Evolutionary conservation across 139 green algal species (phyloP).

Genomic region (Edaphochlamys debaryana): DNA sequence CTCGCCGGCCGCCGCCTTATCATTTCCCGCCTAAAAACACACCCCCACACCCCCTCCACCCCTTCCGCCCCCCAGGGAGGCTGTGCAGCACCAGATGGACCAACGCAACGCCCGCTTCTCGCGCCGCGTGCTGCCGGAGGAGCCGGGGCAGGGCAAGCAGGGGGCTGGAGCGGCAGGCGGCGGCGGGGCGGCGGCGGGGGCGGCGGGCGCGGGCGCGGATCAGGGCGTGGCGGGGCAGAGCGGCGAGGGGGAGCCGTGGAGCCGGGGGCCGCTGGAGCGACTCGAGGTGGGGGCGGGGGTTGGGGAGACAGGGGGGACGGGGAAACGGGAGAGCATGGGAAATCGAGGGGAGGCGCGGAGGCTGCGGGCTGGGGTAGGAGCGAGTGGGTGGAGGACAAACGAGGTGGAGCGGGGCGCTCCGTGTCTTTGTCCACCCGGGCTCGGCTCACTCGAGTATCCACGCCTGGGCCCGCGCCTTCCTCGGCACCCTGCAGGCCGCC

Average conservation of each 20-base stretch:
- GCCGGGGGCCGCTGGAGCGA: constrained; percentile 44
- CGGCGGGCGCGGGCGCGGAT: background rate
- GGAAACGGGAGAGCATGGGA: no score
- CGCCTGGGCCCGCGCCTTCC: no score
- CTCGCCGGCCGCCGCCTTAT: no score
- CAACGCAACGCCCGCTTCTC: constrained; percentile 21
- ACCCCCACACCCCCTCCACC: no score
- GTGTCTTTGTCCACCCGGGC: no score
- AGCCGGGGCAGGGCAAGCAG: constrained; percentile 7
- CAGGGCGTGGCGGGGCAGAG: background rate
- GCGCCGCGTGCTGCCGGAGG: constrained; percentile 9
- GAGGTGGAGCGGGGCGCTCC: no score
- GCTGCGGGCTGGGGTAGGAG: background rate
- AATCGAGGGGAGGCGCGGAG: no score
- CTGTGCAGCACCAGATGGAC: constrained; percentile 22
- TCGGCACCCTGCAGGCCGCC: constrained; percentile 58
- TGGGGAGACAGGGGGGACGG: no score
- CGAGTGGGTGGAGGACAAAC: no score
- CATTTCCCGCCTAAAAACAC: no score
- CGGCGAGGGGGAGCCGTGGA: background rate
- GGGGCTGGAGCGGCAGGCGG: background rate
- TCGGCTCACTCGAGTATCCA: no score
- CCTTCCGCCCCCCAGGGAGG: background rate
- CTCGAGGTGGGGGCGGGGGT: constrained; percentile 49
- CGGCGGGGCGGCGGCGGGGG: background rate